Conservation (phyloP, 2,329 filamentous ascomycete species). For the Exophiala spinifera region DNA sequence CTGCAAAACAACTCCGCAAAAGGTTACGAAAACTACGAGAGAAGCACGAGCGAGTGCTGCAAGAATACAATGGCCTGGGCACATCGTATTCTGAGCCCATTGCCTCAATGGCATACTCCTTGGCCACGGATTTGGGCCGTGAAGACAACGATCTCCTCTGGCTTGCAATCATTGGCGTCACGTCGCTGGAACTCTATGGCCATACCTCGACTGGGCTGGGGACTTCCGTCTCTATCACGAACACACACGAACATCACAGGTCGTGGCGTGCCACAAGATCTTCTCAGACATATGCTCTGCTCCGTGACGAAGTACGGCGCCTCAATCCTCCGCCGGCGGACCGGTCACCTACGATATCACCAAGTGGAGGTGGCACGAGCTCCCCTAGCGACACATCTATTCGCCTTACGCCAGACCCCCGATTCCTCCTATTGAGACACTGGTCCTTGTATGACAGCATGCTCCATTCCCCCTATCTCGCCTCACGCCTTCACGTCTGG, state of each 20-base stretch:
- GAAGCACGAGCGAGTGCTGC: constrained; percentile 72
- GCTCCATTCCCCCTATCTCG: constrained; percentile 93
- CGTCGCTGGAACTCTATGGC: constrained; percentile 89
- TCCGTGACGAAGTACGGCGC: constrained; percentile 90
- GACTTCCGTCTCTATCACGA: constrained; percentile 40
- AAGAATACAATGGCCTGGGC: constrained; percentile 80
- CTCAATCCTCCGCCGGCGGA: constrained; percentile 73
- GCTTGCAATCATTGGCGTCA: constrained; percentile 90
- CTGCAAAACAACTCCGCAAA: constrained; percentile 67
- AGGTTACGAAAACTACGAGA: constrained; percentile 71
- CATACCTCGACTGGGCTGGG: constrained; percentile 78
- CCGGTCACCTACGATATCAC: constrained; percentile 21
- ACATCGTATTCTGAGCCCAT: constrained; percentile 93
- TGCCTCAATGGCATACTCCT: constrained; percentile 87
- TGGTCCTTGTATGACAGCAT: constrained; percentile 99
- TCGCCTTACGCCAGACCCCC: constrained; percentile 85
- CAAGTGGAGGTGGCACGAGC: constrained; percentile 50
- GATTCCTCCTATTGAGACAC: constrained; percentile 86
- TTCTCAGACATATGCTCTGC: constrained; percentile 75
- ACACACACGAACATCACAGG: constrained; percentile 42
- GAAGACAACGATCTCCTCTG: constrained; percentile 96
- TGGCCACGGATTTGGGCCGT: constrained; percentile 89
- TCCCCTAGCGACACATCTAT: constrained; percentile 91
- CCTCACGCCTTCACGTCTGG: constrained; percentile 90
- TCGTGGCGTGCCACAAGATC: constrained; percentile 52